Evolutionary conservation across 768 basidiomycete species (phyloP).

Genomic region (Harrya chromipes): DNA sequence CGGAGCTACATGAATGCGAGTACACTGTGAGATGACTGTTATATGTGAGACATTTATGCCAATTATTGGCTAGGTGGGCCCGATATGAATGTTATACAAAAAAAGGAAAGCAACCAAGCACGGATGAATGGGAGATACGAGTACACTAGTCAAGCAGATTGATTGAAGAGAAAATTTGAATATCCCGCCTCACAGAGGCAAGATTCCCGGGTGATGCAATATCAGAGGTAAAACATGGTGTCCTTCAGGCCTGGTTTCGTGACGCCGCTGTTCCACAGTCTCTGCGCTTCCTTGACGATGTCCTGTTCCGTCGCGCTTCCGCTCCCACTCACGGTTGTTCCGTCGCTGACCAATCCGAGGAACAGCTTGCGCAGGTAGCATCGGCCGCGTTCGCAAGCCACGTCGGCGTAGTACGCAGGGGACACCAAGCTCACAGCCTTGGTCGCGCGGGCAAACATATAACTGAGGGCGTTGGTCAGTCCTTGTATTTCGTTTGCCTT

Average conservation of each 20-base stretch:
- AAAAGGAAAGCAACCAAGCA: background rate
- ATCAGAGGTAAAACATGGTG: constrained; percentile 76
- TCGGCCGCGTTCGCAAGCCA: constrained; percentile 52
- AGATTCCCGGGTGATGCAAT: background rate
- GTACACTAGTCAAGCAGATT: background rate
- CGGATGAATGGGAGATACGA: background rate
- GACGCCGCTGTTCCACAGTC: constrained; percentile 58
- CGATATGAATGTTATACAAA: background rate
- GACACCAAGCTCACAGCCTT: constrained; percentile 39
- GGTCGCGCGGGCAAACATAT: constrained; percentile 60
- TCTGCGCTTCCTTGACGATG: constrained; percentile 50
- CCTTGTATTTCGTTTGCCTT: constrained; percentile 47
- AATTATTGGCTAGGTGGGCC: background rate
- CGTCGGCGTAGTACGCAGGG: constrained; percentile 42
- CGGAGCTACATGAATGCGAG: background rate
- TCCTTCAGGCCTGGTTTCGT: constrained; percentile 48
- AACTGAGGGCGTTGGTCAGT: constrained; percentile 54
- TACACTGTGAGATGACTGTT: background rate
- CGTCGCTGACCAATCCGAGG: constrained; percentile 30
- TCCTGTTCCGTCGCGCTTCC: constrained; percentile 44
- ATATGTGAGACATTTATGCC: background rate
- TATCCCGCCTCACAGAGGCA: background rate
- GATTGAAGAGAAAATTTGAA: background rate
- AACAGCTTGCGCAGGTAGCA: constrained; percentile 51
- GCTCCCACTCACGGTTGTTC: constrained; percentile 31